Base-by-base conservation (phyloP, 306 rosid genomes). In the Trichosanthes truncata region DNA sequence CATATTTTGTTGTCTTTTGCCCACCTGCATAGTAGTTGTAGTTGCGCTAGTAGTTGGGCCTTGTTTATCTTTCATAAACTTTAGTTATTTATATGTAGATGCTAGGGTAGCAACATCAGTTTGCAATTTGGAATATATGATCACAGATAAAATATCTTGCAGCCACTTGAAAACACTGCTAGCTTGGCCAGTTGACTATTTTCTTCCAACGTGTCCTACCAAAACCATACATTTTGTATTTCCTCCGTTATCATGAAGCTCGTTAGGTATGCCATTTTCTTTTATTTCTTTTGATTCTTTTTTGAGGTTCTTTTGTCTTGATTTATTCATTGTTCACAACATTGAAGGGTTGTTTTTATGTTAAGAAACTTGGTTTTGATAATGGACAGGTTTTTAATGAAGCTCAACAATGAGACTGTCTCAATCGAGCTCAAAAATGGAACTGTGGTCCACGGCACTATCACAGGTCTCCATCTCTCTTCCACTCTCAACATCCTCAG, bases 351-450 rank as follows among this genome's bases (percentile, higher is more conserved):
- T 0, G 56, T 52, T 17, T 17, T 4, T 9, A 41, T 74, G 13
- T 57, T 33, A 7, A 41, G 4, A 11, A 6, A 80, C 73, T 60
- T 60, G 17, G 48, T 45, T 72, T 41, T 80, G 85, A 56, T 74
- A 81, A 38, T 66, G 49, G 15, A 17, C 93, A 93, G 97, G 87
- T 91, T 93, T 79, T 87, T 93, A 80, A 93, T 90, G 96, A 91
- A 93, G 85, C 49, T 93, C 90, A 93, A 93, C 92, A 88, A 93
- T 48, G 93, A 93, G 84, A 93, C 98, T 2, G 98, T 93, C 46
- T 90, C 96, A 43, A 91, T 93, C 75, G 97, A 93, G 85, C 95
- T 93, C 25, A 93, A 93, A 80, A 91, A 93, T 40, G 97, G 98
- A 76, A 93, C 97, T 35, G 85, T 93, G 73, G 96, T 93, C 41